Percentiles rank a stretch among this genome's conserved stretches.
Conservation (phyloP, 2,329 filamentous ascomycete species). For the Apiospora saccharicola region DNA sequence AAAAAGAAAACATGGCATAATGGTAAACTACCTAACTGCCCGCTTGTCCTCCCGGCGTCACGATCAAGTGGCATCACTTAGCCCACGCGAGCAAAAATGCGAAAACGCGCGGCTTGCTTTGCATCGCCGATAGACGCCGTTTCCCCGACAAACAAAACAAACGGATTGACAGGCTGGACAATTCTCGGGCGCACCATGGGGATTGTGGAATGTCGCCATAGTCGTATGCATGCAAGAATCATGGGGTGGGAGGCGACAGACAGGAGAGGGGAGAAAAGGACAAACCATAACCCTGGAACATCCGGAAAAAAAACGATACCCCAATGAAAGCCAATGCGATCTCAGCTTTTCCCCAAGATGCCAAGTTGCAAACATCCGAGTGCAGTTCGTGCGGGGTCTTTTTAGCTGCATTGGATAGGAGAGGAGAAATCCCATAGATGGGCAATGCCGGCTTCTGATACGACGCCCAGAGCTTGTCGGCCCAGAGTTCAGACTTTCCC, state of each 20-base stretch:
- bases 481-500: constrained; percentile 1
- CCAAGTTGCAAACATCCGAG: constrained; percentile 14
- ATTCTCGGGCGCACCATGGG: not conserved
- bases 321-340: constrained; percentile 5
- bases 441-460: not conserved
- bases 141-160: not conserved
- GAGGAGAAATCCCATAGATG: not conserved
- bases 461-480: not conserved
- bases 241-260: not conserved
- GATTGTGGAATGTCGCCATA: constrained; percentile 8
- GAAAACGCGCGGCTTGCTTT: constrained; percentile 5
- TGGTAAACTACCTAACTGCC: not conserved
- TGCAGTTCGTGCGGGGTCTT: constrained; percentile 21
- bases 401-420: not conserved
- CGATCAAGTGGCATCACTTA: constrained; percentile 9
- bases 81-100: not conserved
- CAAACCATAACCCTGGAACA: not conserved
- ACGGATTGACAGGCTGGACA: not conserved
- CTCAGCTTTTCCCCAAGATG: constrained; percentile 19
- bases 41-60: not conserved
- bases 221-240: not conserved
- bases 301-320: no score
- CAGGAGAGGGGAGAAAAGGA: not conserved
- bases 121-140: not conserved
- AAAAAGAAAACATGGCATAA: no score